Conservation (phyloP, 305 asterid species). For the Striga hermonthica region DNA sequence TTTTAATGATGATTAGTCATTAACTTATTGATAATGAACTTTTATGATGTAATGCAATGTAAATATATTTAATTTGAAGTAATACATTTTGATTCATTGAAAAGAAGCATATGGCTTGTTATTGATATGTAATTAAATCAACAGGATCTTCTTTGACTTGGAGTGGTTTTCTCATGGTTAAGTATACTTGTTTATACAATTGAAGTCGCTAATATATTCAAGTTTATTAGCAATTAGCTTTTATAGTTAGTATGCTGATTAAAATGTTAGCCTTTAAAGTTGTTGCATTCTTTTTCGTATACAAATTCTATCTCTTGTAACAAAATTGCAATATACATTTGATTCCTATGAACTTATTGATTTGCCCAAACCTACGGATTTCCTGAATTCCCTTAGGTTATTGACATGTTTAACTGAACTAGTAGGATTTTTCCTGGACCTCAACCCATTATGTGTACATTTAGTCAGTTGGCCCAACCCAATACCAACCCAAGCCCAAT, state of each 20-base stretch:
- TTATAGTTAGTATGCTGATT: background rate
- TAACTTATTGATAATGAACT: background rate
- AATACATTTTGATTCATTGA: too few species aligned
- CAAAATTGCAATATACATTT: background rate
- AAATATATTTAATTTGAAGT: background rate
- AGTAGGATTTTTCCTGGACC: background rate
- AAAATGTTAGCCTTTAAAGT: background rate
- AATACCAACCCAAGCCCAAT: background rate
- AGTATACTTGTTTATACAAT: background rate
- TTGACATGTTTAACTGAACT: background rate
- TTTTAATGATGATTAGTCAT: background rate
- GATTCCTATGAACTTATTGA: background rate
- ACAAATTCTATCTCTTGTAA: background rate
- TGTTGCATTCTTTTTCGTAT: background rate
- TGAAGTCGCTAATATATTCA: too few species aligned
- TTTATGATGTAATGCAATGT: background rate
- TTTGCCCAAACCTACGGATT: background rate
- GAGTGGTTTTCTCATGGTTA: background rate
- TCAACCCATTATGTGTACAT: background rate
- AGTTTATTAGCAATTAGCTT: background rate
- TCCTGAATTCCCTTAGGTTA: too few species aligned
- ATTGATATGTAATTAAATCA: too few species aligned
- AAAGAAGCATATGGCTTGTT: background rate
- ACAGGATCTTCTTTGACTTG: background rate
- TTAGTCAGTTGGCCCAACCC: background rate